phyloP scores from a whole-genome alignment of 169 alveolate genomes.

The Eimeria tenella region DNA sequence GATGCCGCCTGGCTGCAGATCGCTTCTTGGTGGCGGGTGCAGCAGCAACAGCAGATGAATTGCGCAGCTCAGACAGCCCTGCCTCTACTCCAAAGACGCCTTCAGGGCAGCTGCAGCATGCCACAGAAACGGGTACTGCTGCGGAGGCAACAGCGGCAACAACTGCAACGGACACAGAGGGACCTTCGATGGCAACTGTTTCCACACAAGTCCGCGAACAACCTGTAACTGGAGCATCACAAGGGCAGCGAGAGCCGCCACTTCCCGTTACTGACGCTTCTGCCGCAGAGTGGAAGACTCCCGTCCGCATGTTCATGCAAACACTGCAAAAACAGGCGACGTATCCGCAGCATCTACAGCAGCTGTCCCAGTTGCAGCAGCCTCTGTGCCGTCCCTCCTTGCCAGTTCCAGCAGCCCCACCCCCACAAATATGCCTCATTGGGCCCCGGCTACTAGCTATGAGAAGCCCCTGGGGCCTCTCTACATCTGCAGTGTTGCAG shows the following conservation, averaged over 20 bases:
- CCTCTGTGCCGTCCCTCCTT: constrained; percentile 41
- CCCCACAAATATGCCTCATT: constrained; percentile 51
- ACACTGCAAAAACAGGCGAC: neutral
- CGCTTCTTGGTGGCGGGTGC: neutral
- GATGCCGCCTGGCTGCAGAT: too few relatives aligned
- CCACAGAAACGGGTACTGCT: neutral
- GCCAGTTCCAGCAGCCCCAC: constrained; percentile 59
- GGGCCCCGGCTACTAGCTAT: constrained; percentile 67
- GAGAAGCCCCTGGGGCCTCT: constrained; percentile 73
- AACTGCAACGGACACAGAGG: constrained; percentile 36
- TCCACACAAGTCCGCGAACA: neutral
- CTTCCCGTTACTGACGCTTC: neutral
- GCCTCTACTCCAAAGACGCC: neutral
- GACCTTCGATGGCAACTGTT: neutral
- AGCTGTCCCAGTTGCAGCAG: neutral
- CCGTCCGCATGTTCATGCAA: neutral
- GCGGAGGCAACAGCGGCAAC: constrained; percentile 52
- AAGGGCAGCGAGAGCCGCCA: neutral
- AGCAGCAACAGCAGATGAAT: neutral
- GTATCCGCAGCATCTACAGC: neutral
- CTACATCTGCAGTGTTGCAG: constrained; percentile 53
- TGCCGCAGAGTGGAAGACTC: constrained; percentile 1
- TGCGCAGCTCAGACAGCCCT: neutral
- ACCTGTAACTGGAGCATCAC: neutral
- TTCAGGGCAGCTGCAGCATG: constrained; percentile 7